Conservation (phyloP, 2,329 filamentous ascomycete genomes). For the Penicillium griseofulvum region DNA sequence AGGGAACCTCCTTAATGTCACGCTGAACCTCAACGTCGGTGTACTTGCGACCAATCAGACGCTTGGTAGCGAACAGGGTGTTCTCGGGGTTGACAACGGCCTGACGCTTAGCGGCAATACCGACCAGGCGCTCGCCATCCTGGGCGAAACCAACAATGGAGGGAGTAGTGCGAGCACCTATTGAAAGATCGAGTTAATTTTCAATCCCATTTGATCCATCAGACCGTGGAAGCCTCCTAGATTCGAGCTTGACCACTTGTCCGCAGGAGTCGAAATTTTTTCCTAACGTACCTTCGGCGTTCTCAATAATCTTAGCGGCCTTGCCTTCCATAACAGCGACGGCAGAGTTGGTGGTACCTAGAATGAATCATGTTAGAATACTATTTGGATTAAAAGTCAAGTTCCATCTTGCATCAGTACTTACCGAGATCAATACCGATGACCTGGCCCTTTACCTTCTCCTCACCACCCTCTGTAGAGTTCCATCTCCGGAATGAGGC, state of each 20-base stretch:
- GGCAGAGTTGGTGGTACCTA: slow-evolving; percentile 91
- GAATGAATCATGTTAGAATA: slow-evolving; percentile 15
- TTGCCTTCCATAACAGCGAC: slow-evolving; percentile 98
- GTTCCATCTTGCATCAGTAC: slow-evolving; percentile 29
- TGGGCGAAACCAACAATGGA: slow-evolving; percentile 95
- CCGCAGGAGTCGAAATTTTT: slow-evolving; percentile 15
- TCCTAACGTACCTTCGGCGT: slow-evolving; percentile 73
- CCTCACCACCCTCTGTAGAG: slow-evolving; percentile 55
- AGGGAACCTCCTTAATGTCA: slow-evolving; percentile 95
- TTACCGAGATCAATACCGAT: slow-evolving; percentile 96
- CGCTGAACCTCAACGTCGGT: slow-evolving; percentile 90
- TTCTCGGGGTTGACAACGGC: slow-evolving; percentile 98
- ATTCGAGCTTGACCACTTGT: slow-evolving; percentile 6
- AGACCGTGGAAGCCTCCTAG: not conserved
- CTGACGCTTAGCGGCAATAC: slow-evolving; percentile 96
- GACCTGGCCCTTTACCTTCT: slow-evolving; percentile 91
- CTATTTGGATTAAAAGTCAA: not conserved
- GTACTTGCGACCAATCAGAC: slow-evolving; percentile 97
- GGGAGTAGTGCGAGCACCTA: slow-evolving; percentile 83
- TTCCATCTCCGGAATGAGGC: slow-evolving; percentile 63
- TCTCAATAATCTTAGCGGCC: slow-evolving; percentile 92
- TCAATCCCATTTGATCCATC: not conserved
- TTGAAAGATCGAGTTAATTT: slow-evolving; percentile 17
- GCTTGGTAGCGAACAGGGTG: slow-evolving; percentile 97
- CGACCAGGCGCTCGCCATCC: slow-evolving; percentile 92